Evolutionary conservation across 768 basidiomycete species (phyloP).

Genomic region (Trametes coccinea): DNA sequence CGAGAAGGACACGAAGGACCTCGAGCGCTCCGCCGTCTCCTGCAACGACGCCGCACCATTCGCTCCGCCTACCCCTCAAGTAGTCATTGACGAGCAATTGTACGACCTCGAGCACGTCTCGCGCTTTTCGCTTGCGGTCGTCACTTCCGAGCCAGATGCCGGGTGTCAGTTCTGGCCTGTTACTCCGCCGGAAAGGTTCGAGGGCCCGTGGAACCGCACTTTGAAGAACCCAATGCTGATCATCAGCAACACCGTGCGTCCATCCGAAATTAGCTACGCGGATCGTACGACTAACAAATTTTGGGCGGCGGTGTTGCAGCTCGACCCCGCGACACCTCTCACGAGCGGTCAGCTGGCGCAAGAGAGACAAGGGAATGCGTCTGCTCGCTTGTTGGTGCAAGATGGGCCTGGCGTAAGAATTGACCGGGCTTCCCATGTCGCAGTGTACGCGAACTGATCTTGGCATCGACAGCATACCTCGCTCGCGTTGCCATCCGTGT

Average conservation of each 20-base stretch:
- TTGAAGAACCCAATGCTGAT: conserved; percentile 30
- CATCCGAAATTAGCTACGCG: not conserved
- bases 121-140: conserved; percentile 22
- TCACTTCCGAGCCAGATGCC: conserved; percentile 29
- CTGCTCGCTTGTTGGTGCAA: conserved; percentile 31
- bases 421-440: not conserved
- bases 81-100: conserved; percentile 30
- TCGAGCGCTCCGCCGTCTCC: conserved; percentile 32
- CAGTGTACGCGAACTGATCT: not conserved
- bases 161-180: conserved; percentile 33
- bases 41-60: conserved; percentile 33
- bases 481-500: conserved; percentile 24
- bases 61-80: conserved; percentile 17
- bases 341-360: conserved; percentile 28
- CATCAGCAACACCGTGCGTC: conserved; percentile 27
- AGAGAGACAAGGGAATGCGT: conserved; percentile 24
- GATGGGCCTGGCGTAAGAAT: conserved; percentile 31
- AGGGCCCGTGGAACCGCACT: conserved; percentile 35
- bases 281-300: not conserved
- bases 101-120: conserved; percentile 24
- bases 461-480: conserved; percentile 26
- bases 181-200: conserved; percentile 29
- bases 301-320: conserved; percentile 2
- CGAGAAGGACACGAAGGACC: conserved; percentile 17
- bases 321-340: conserved; percentile 34